Evolutionary conservation across 192 early-diverging fungal species (phyloP).

Genomic region (Podila epigama): DNA sequence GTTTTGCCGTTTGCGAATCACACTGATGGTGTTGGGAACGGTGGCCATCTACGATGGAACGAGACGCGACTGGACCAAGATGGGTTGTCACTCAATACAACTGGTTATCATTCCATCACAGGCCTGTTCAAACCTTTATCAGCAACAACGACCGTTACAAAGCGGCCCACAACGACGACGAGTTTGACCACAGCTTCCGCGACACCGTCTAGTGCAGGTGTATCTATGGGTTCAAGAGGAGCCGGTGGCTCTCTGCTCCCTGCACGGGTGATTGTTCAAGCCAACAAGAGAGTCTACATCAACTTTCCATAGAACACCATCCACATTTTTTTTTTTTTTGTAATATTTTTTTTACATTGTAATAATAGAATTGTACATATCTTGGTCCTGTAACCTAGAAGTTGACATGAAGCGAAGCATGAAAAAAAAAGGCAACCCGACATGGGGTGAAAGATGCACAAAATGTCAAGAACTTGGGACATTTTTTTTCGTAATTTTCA

Average conservation of each 20-base stretch:
- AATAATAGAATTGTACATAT: background rate
- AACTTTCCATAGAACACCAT: conserved; percentile 30
- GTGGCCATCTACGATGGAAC: background rate
- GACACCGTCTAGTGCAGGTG: background rate
- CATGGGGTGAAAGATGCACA: too few relatives aligned
- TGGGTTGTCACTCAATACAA: conserved; percentile 5
- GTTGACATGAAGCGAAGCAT: background rate
- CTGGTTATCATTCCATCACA: conserved; percentile 10
- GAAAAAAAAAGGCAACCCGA: too few relatives aligned
- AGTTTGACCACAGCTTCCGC: background rate
- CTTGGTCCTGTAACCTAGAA: too few relatives aligned
- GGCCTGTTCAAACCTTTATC: conserved; percentile 2
- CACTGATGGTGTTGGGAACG: background rate
- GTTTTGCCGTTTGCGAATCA: conserved; percentile 16
- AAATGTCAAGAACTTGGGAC: too few relatives aligned
- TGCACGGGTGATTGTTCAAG: conserved; percentile 27
- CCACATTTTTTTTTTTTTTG: background rate
- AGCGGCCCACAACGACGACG: background rate
- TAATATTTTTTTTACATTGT: background rate
- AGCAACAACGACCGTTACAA: background rate
- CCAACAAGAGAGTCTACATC: conserved; percentile 23
- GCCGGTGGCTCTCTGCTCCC: conserved; percentile 11
- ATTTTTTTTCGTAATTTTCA: too few relatives aligned
- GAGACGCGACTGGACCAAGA: conserved; percentile 3
- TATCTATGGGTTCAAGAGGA: background rate